Conservation (phyloP, 73 alveolate species). For the Diophrys appendiculata region DNA sequence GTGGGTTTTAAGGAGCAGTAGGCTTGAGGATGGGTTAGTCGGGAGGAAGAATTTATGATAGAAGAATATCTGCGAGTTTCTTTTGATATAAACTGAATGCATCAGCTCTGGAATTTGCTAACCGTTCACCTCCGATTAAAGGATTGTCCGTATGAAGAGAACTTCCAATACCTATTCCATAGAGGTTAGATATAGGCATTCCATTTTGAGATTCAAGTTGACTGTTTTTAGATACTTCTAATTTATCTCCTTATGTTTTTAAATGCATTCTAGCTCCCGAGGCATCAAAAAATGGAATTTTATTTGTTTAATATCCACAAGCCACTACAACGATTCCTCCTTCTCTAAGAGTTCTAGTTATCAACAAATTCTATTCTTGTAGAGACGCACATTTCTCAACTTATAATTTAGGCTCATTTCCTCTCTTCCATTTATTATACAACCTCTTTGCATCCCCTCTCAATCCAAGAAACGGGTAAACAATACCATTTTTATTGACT, state of each 20-base stretch:
- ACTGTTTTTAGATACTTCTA: neutral
- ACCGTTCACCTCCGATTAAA: neutral
- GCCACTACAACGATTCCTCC: neutral
- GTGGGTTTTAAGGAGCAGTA: no score
- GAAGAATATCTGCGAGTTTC: no score
- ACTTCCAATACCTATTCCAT: neutral
- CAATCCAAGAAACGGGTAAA: conserved; percentile 59
- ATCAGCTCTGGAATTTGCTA: neutral
- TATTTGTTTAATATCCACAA: neutral
- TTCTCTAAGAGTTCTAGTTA: neutral
- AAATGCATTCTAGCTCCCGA: neutral
- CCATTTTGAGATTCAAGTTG: neutral
- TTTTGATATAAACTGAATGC: neutral
- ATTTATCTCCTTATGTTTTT: neutral
- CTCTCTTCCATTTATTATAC: conserved; percentile 2
- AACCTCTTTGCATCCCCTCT: conserved; percentile 69
- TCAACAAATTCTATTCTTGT: neutral
- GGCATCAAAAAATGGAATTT: neutral
- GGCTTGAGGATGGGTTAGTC: no score
- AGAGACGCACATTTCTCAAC: no score
- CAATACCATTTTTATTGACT: conserved; percentile 48
- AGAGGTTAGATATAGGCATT: neutral
- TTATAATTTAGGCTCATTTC: neutral
- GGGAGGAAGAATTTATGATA: no score
- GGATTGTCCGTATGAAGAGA: neutral